A percentile compares a stretch with the other conserved stretches of the same genome.
Conservation (phyloP, 208 protist species). For the Leishmania guyanensis region DNA sequence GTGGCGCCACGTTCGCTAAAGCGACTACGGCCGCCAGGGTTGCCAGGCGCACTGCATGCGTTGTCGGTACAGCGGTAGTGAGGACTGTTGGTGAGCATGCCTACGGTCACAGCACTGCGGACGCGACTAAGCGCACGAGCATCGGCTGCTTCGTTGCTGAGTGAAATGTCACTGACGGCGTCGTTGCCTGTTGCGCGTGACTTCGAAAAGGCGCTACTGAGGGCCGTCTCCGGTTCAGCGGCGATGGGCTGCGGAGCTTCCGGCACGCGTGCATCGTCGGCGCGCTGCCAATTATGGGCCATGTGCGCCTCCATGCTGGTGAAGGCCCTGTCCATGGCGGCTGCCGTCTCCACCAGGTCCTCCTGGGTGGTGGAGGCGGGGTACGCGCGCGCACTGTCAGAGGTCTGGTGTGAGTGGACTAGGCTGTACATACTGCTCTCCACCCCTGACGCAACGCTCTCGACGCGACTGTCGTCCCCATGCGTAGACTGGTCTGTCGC, state of each 20-base stretch:
- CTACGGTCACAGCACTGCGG: background rate
- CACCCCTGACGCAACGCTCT: constrained; percentile 13
- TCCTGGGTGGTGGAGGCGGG: background rate
- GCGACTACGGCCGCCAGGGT: background rate
- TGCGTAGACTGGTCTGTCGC: background rate
- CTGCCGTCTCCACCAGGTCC: background rate
- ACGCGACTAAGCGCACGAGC: background rate
- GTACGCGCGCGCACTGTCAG: background rate
- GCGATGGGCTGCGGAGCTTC: constrained; percentile 13
- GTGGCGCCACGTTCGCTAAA: background rate
- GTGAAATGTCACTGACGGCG: background rate
- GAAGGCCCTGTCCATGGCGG: constrained; percentile 24
- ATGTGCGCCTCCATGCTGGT: constrained; percentile 29
- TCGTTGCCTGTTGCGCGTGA: background rate
- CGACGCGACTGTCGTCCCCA: background rate
- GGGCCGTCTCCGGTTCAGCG: background rate
- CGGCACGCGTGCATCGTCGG: constrained; percentile 19
- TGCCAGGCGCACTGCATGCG: background rate
- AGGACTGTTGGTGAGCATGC: background rate
- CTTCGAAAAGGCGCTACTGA: background rate
- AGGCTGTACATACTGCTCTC: constrained; percentile 31
- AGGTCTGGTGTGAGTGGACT: constrained; percentile 10
- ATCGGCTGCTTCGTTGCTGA: background rate
- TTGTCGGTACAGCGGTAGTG: background rate
- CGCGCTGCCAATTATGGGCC: constrained; percentile 5